Percentiles rank a stretch among this genome's conserved stretches.
Conservation (phyloP, 305 asterid genomes). For the Andrographis paniculata region DNA sequence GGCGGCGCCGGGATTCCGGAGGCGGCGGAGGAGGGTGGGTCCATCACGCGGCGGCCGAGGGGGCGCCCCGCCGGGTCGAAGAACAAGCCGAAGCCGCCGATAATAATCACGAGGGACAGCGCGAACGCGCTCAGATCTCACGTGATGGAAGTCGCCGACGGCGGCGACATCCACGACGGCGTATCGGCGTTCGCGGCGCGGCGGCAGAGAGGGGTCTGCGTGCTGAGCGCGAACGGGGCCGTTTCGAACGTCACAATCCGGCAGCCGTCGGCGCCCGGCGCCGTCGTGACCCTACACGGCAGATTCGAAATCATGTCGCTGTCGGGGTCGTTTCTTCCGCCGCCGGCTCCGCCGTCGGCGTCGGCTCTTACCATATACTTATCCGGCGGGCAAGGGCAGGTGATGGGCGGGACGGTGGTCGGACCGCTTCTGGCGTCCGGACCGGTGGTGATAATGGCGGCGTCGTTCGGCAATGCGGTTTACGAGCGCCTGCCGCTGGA, state of each 20-base stretch:
- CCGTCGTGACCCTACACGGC: slow-evolving; percentile 63
- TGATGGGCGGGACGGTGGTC: slow-evolving; percentile 78
- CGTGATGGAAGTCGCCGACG: slow-evolving; percentile 61
- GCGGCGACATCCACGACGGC: slow-evolving; percentile 72
- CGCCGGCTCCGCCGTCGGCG: slow-evolving; percentile 82
- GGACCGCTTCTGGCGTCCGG: slow-evolving; percentile 74
- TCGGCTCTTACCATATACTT: slow-evolving; percentile 62
- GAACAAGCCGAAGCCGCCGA: slow-evolving; percentile 83
- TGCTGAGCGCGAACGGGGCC: slow-evolving; percentile 70
- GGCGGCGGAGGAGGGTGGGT: slow-evolving; percentile 6
- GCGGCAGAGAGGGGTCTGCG: slow-evolving; percentile 74
- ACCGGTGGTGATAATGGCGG: slow-evolving; percentile 81
- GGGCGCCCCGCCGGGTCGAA: slow-evolving; percentile 44
- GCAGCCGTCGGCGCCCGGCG: slow-evolving; percentile 71
- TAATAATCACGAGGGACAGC: slow-evolving; percentile 77
- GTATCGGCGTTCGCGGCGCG: slow-evolving; percentile 59
- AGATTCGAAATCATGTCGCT: slow-evolving; percentile 75
- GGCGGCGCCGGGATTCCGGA: slow-evolving; percentile 19
- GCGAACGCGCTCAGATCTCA: slow-evolving; percentile 80
- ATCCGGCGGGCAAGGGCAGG: slow-evolving; percentile 86
- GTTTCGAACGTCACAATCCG: slow-evolving; percentile 69
- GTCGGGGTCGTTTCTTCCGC: slow-evolving; percentile 73
- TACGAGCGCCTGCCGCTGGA: slow-evolving; percentile 82
- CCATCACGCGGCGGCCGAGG: slow-evolving; percentile 17
- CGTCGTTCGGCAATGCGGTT: slow-evolving; percentile 81